These are phyloP conservation scores for Epichloe sylvatica DNA, from an alignment of 2,329 filamentous ascomycete genomes.

Conservation along the genomic window DNA sequence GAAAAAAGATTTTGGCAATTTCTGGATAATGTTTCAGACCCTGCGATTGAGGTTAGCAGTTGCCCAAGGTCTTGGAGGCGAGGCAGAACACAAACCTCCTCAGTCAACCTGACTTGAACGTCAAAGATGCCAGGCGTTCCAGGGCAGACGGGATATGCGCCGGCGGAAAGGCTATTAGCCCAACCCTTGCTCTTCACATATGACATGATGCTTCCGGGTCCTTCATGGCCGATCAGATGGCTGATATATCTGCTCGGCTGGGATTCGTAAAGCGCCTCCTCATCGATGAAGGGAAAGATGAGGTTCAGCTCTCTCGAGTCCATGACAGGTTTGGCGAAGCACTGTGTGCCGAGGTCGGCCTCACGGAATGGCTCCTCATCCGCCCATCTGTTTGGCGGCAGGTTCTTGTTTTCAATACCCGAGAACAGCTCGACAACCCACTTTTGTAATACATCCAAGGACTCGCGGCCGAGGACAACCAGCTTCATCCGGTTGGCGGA, in stretches of 20 bases:
- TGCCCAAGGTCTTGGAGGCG: background rate
- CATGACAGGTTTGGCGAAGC: constrained; percentile 86
- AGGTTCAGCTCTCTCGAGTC: constrained; percentile 68
- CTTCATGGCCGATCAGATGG: constrained; percentile 84
- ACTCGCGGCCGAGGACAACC: constrained; percentile 69
- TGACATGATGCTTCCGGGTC: constrained; percentile 79
- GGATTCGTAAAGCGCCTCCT: constrained; percentile 63
- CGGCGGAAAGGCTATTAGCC: constrained; percentile 71
- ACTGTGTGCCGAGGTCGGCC: constrained; percentile 47
- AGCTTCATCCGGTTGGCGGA: constrained; percentile 91
- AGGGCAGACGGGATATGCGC: constrained; percentile 61
- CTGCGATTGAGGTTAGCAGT: constrained; percentile 15
- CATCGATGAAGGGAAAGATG: constrained; percentile 73
- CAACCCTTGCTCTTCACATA: constrained; percentile 84
- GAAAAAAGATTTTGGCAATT: constrained; percentile 71
- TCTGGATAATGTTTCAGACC: constrained; percentile 69
- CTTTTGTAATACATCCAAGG: constrained; percentile 64
- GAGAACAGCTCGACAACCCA: constrained; percentile 81
- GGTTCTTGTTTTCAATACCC: constrained; percentile 65
- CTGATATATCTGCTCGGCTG: constrained; percentile 77
- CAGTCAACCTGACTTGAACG: constrained; percentile 64
- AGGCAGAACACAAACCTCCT: constrained; percentile 43
- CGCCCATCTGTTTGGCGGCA: constrained; percentile 46
- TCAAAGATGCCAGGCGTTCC: constrained; percentile 67
- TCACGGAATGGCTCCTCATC: constrained; percentile 35